Evolutionary conservation across 495 filamentous ascomycete species (phyloP).

Genomic region (Durotheca rogersii): DNA sequence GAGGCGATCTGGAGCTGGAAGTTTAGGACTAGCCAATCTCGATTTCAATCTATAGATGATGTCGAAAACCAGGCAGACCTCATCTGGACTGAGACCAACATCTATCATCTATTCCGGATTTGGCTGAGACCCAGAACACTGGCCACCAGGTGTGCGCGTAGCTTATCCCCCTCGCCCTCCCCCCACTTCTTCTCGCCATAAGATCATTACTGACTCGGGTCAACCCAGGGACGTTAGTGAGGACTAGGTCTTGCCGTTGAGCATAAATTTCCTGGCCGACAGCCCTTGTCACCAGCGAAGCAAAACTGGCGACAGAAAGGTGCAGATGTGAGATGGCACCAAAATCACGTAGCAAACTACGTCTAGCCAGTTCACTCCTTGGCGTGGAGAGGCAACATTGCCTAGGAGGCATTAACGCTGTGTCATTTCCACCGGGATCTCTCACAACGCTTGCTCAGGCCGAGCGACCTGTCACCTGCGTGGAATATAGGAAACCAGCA

Average conservation of each 20-base stretch:
- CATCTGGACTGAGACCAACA: conserved; percentile 28
- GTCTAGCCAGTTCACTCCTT: background rate
- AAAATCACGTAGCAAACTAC: background rate
- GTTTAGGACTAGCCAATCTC: conserved; percentile 27
- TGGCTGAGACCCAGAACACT: conserved; percentile 2
- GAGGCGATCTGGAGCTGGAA: conserved; percentile 23
- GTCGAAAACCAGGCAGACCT: conserved; percentile 24
- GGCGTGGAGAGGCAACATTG: background rate
- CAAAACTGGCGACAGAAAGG: background rate
- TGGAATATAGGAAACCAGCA: conserved; percentile 8
- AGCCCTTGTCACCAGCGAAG: no score
- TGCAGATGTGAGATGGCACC: background rate
- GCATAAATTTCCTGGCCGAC: no score
- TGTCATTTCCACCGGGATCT: conserved; percentile 5
- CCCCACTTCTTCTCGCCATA: background rate
- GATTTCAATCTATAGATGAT: conserved; percentile 33
- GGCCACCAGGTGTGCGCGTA: background rate
- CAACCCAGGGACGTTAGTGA: no score
- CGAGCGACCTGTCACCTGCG: conserved; percentile 6
- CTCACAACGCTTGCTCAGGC: background rate
- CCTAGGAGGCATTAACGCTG: background rate
- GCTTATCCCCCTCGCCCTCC: background rate
- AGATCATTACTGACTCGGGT: no score
- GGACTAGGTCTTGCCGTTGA: no score
- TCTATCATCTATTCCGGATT: conserved; percentile 13